A percentile compares a stretch with the other conserved stretches of the same genome.
Conservation (phyloP, 1,139 yeast species). For the Saccharomyces hybrid region DNA sequence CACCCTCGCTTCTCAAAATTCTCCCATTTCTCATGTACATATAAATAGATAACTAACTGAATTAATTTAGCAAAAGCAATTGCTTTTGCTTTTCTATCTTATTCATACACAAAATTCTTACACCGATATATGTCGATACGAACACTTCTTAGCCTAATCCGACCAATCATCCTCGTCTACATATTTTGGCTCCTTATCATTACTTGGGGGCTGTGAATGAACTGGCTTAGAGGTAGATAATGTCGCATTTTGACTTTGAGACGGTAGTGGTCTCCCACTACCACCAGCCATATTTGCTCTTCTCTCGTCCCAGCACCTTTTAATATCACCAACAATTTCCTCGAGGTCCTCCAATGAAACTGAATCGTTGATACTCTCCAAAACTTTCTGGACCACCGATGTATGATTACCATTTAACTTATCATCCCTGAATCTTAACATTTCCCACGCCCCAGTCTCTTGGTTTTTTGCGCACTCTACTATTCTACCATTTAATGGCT, state of each 20-base stretch:
- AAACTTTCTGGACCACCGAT: slow-evolving; percentile 70
- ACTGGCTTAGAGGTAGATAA: slow-evolving; percentile 4
- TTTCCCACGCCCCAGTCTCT: slow-evolving; percentile 60
- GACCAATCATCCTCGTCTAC: slow-evolving; percentile 33
- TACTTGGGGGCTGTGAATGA: slow-evolving; percentile 5
- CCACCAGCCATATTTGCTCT: slow-evolving; percentile 14
- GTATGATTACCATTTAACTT: slow-evolving; percentile 82
- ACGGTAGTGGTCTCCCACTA: not conserved
- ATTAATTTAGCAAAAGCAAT: not conserved
- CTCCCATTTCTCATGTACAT: slow-evolving; percentile 2
- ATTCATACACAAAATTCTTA: not conserved
- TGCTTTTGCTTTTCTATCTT: not conserved
- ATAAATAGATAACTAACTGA: not conserved
- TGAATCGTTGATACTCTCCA: slow-evolving; percentile 79
- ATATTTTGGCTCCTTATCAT: slow-evolving; percentile 22
- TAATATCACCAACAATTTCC: slow-evolving; percentile 40
- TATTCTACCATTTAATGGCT: slow-evolving; percentile 86
- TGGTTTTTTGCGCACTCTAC: slow-evolving; percentile 65
- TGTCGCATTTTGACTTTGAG: slow-evolving; percentile 1
- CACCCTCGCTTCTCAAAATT: not conserved
- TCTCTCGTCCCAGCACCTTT: slow-evolving; percentile 43
- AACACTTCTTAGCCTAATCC: slow-evolving; percentile 12
- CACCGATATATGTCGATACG: not conserved
- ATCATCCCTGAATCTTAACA: slow-evolving; percentile 87
- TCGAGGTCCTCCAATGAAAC: slow-evolving; percentile 71